Percentiles rank a stretch among this genome's conserved stretches.
Conservation (phyloP, 2,329 filamentous ascomycete genomes). For the Macroventuria anomochaeta region DNA sequence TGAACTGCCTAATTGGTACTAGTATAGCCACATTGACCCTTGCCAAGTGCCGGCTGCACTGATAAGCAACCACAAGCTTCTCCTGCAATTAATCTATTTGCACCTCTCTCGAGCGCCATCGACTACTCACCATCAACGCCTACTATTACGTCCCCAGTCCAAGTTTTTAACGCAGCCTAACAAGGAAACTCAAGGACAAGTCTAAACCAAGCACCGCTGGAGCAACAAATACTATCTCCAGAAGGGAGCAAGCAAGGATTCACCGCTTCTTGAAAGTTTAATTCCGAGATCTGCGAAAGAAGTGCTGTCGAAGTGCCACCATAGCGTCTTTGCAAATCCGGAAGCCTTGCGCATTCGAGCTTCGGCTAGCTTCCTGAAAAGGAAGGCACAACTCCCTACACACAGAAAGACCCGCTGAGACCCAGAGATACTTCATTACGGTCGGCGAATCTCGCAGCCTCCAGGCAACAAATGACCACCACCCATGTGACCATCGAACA, state of each 20-base stretch:
- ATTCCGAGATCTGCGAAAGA: not conserved
- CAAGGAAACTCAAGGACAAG: no score
- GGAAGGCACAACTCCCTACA: conserved; percentile 1
- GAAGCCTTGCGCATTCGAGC: not conserved
- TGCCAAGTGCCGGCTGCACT: conserved; percentile 10
- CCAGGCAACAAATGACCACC: not conserved
- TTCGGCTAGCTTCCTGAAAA: conserved; percentile 3
- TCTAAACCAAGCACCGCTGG: no score
- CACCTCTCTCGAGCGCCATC: not conserved
- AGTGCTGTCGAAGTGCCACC: not conserved
- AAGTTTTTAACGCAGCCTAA: no score
- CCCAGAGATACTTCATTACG: not conserved
- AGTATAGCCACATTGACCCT: not conserved
- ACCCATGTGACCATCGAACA: not conserved
- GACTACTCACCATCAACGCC: not conserved
- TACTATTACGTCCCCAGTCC: not conserved
- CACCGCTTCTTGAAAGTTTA: no score
- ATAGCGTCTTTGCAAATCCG: not conserved
- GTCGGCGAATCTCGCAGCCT: not conserved
- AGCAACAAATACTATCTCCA: no score
- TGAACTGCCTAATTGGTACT: conserved; percentile 15
- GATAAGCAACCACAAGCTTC: conserved; percentile 20
- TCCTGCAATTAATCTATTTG: conserved; percentile 3
- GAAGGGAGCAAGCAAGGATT: no score
- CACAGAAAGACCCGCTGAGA: not conserved